These are phyloP conservation scores for Knufia fluminis DNA, from an alignment of 2,329 filamentous ascomycete genomes.

Conservation along the genomic window DNA sequence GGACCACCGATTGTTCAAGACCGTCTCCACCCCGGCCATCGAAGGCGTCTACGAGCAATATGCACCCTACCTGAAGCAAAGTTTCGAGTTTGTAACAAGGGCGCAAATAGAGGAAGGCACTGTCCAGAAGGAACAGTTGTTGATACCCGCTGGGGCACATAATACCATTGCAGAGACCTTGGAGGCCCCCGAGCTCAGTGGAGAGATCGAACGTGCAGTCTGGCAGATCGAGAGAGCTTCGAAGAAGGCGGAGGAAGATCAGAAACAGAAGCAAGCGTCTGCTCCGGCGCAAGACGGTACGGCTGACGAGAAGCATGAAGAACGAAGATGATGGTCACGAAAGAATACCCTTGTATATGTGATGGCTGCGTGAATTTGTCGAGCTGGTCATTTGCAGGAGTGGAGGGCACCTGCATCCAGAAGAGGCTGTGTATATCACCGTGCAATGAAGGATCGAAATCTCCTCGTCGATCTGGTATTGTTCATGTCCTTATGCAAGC, in stretches of 20 bases:
- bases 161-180: constrained; percentile 52
- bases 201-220: constrained; percentile 66
- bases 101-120: constrained; percentile 30
- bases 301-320: constrained; percentile 2
- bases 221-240: constrained; percentile 54
- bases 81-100: constrained; percentile 25
- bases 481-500: too few species aligned
- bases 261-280: constrained; percentile 15
- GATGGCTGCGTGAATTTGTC: neutral
- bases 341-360: constrained; percentile 9
- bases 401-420: too few species aligned
- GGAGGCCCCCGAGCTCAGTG: constrained; percentile 58
- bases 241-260: constrained; percentile 19
- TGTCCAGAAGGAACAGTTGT: constrained; percentile 36
- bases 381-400: neutral
- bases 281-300: neutral
- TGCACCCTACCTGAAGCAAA: constrained; percentile 26
- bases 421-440: too few species aligned
- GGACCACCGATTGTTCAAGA: constrained; percentile 59
- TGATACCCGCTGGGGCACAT: constrained; percentile 40
- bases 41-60: constrained; percentile 61
- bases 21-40: constrained; percentile 57
- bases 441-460: too few species aligned
- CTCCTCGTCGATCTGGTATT: too few species aligned
- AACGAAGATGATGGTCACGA: constrained; percentile 14